Percentiles rank a stretch among this genome's conserved stretches.
Conservation (phyloP, 108 stramenopile genomes). For the Asterionellopsis glacialis region DNA sequence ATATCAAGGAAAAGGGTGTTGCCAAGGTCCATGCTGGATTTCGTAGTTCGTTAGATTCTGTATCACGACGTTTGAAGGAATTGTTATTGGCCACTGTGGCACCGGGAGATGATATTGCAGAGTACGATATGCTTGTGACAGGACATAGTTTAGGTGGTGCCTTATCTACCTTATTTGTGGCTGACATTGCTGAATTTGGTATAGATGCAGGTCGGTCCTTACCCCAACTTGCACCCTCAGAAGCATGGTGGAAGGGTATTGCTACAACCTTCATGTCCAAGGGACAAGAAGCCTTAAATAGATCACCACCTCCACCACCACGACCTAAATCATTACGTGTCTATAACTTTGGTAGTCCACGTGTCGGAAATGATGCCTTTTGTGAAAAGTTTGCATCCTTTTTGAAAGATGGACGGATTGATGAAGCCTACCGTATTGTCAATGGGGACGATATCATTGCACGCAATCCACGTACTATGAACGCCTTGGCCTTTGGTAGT, state of each 20-base stretch:
- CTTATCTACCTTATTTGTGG: slow-evolving; percentile 68
- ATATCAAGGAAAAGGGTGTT: slow-evolving; percentile 31
- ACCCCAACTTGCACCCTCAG: slow-evolving; percentile 58
- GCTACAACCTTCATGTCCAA: slow-evolving; percentile 48
- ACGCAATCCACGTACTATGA: slow-evolving; percentile 72
- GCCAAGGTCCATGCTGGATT: slow-evolving; percentile 79
- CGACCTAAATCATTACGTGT: slow-evolving; percentile 60
- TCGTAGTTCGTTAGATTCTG: slow-evolving; percentile 63
- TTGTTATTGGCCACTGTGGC: slow-evolving; percentile 55
- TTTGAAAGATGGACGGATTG: slow-evolving; percentile 41
- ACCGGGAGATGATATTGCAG: slow-evolving; percentile 50
- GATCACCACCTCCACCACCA: slow-evolving; percentile 45
- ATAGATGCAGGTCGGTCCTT: slow-evolving; percentile 72
- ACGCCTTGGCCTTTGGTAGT: slow-evolving; percentile 49
- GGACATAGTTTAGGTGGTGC: slow-evolving; percentile 84
- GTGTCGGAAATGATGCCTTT: slow-evolving; percentile 77
- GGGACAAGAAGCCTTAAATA: slow-evolving; percentile 23
- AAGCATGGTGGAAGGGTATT: slow-evolving; percentile 78
- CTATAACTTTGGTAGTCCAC: slow-evolving; percentile 84
- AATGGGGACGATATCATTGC: slow-evolving; percentile 82
- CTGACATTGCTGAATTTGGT: slow-evolving; percentile 76
- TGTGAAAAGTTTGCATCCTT: slow-evolving; percentile 52
- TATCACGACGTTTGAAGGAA: slow-evolving; percentile 77
- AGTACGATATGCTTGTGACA: slow-evolving; percentile 76
- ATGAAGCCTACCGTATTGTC: slow-evolving; percentile 76